Percentiles rank a stretch among this genome's conserved stretches.
Conservation (phyloP, 2,329 filamentous ascomycete genomes). For the Pyrenochaeta sp. region DNA sequence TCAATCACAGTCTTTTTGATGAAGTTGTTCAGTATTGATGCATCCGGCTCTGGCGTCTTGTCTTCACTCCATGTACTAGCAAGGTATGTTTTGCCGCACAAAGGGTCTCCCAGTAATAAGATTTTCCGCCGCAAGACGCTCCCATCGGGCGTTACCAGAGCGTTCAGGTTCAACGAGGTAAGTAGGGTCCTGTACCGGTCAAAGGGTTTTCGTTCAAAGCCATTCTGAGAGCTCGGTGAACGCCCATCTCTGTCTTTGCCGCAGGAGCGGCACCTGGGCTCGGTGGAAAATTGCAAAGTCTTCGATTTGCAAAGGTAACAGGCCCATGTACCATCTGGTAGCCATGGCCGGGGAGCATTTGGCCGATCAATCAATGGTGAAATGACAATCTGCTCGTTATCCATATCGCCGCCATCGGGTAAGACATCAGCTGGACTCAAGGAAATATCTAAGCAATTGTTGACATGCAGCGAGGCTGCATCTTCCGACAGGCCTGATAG, state of each 20-base stretch:
- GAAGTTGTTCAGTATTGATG: slow-evolving; percentile 1
- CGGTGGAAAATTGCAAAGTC: neutral
- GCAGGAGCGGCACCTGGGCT: neutral
- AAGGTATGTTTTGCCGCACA: slow-evolving; percentile 16
- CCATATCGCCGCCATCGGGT: neutral
- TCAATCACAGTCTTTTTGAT: neutral
- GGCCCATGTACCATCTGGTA: slow-evolving; percentile 2
- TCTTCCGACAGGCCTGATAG: neutral
- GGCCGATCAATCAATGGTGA: too few relatives aligned
- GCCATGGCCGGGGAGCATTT: neutral
- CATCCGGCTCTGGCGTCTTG: neutral
- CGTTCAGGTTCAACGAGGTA: neutral
- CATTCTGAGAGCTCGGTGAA: neutral
- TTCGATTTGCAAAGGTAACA: slow-evolving; percentile 3
- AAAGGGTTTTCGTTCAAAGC: neutral
- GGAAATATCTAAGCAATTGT: neutral
- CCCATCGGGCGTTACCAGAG: neutral
- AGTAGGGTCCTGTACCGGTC: neutral
- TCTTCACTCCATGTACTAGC: slow-evolving; percentile 6
- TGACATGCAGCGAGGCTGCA: neutral
- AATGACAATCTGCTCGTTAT: too few relatives aligned
- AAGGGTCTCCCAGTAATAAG: slow-evolving; percentile 14
- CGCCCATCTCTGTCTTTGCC: neutral
- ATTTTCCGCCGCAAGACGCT: slow-evolving; percentile 9
- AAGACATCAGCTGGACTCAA: neutral